Base-by-base conservation (phyloP, 1,139 yeast genomes). In the Yamadazyma songkhlaensis region DNA sequence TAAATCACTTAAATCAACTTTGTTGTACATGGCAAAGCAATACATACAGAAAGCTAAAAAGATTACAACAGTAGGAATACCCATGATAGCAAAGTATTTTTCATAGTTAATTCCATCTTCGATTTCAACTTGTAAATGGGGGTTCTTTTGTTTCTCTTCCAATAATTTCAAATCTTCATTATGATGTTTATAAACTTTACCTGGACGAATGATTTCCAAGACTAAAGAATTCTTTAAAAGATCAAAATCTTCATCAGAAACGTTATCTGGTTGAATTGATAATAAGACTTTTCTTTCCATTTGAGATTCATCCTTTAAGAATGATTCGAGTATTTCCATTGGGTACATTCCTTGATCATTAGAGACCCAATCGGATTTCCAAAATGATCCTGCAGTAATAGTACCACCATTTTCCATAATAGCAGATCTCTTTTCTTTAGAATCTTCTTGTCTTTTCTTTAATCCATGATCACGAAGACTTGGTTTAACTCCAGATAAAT, bases 1-100 rank as follows among this genome's bases (percentile, higher is more conserved):
- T 38, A 78, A 75, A 42, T 74, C 73, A 31, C 72, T 59, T 44
- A 71, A 61, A 47, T 77, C 82, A 40, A 72, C 63, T 45, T 65
- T 69, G 53, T 81, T 84, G 39, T 74, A 42, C 48, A 62, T 66
- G 9, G 82, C 71, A 55, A 84, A 83, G 41, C 79, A 49, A 54
- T 82, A 84, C 84, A 84, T 80, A 31, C 71, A 66, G 31, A 81
- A 62, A 2, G 74, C 80, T 15, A 81, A 74, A 22, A 84, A 47
- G n/a, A 79, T 59, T 23, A 84, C 87, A 40, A 75, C 68, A 0
- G 86, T 74, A n/a, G 96, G 96, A 55, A 85, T 73, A 7, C 84
- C 67, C 63, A 79, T 62, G 51, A 85, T 67, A 32, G 79, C 75
- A 47, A 81, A 70, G 52, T 84, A 83, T 52, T 82, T 83, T 53